Percentiles rank a stretch among this genome's conserved stretches.
Conservation (phyloP, 2,329 filamentous ascomycete species). For the Botrytis porri region DNA sequence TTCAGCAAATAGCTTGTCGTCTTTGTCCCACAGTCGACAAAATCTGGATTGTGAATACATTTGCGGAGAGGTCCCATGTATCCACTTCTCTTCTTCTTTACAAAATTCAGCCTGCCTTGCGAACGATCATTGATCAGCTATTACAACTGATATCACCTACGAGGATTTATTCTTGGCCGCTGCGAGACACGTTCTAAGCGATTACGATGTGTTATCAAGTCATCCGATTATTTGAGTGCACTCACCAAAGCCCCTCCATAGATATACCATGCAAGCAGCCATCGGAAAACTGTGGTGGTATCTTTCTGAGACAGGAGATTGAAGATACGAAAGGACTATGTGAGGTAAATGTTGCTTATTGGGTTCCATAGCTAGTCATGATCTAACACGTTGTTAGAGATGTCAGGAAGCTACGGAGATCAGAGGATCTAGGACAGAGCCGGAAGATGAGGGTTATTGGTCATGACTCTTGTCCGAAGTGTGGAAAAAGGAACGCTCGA, state of each 20-base stretch:
- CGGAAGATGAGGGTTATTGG: conserved; percentile 31
- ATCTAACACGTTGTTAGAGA: conserved; percentile 23
- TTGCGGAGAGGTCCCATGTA: not conserved
- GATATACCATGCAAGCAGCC: conserved; percentile 27
- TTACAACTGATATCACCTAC: not conserved
- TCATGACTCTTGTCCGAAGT: conserved; percentile 15
- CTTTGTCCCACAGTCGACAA: conserved; percentile 3
- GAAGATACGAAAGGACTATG: conserved; percentile 28
- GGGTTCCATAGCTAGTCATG: not conserved
- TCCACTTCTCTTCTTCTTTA: not conserved
- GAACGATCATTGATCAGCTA: not conserved
- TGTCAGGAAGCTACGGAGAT: conserved; percentile 25
- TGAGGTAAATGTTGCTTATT: conserved; percentile 1
- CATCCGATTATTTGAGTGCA: conserved; percentile 32
- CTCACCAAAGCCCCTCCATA: conserved; percentile 28
- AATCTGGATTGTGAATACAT: conserved; percentile 4
- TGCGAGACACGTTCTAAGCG: not conserved
- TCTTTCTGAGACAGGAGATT: conserved; percentile 33
- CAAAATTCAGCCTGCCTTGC: not conserved
- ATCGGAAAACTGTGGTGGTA: conserved; percentile 26
- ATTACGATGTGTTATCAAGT: conserved; percentile 35
- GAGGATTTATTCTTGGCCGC: not conserved
- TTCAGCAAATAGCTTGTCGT: conserved; percentile 10
- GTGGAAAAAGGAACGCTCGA: not conserved
- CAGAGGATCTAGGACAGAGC: conserved; percentile 15